Conservation (phyloP, 441 rosid genomes). For the Manihot esculenta region DNA sequence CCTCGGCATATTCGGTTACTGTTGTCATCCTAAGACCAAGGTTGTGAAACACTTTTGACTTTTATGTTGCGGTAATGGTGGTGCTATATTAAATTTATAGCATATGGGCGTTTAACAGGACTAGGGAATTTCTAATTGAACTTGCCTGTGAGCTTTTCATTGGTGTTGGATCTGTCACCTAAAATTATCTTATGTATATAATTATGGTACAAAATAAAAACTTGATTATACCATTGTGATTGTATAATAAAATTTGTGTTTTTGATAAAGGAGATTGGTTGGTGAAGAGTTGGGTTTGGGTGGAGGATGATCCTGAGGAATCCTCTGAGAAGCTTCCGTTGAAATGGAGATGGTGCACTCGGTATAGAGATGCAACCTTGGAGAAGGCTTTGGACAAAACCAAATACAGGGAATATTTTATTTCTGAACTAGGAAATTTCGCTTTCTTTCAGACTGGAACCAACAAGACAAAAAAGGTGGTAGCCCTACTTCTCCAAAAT, state of each 20-base stretch:
- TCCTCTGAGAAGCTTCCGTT: conserved; percentile 34
- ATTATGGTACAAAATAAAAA: too few relatives aligned
- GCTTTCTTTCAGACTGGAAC: too few relatives aligned
- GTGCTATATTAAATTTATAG: not conserved
- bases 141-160: too few relatives aligned
- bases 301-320: conserved; percentile 27
- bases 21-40: conserved; percentile 16
- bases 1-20: conserved; percentile 54
- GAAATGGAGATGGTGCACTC: not conserved
- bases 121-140: too few relatives aligned
- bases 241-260: too few relatives aligned
- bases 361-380: not conserved
- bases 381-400: not conserved
- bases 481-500: too few relatives aligned
- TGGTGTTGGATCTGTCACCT: too few relatives aligned
- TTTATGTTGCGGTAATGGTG: not conserved
- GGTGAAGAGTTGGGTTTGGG: not conserved
- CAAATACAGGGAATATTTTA: conserved; percentile 15
- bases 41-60: conserved; percentile 6
- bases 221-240: too few relatives aligned
- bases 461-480: too few relatives aligned
- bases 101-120: not conserved
- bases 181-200: too few relatives aligned
- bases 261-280: too few relatives aligned
- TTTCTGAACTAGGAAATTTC: not conserved